A percentile compares a stretch with the other conserved stretches of the same genome.
These are phyloP conservation scores for Polychaeton citri DNA, from an alignment of 2,329 filamentous ascomycete species.

Conservation along the genomic window DNA sequence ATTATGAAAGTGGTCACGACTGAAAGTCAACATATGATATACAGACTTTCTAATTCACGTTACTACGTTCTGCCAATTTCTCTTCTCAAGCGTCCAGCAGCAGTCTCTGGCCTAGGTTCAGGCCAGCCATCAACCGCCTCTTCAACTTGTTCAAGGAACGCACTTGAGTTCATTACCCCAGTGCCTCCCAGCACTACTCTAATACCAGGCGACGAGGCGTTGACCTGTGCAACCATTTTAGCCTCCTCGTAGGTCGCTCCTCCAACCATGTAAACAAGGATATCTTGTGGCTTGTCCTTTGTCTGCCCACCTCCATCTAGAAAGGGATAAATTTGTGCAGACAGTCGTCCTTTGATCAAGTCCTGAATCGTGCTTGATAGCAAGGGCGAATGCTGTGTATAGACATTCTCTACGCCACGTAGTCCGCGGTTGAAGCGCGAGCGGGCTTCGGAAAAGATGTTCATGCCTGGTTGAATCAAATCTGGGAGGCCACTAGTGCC, in stretches of 20 bases:
- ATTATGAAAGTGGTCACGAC: no score
- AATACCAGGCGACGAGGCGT: constrained; percentile 77
- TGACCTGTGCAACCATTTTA: constrained; percentile 89
- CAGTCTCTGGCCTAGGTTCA: constrained; percentile 47
- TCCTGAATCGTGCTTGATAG: constrained; percentile 81
- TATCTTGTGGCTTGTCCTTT: constrained; percentile 90
- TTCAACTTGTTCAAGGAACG: constrained; percentile 83
- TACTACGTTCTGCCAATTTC: constrained; percentile 37
- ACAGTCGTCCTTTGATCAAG: constrained; percentile 79
- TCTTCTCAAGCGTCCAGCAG: constrained; percentile 47
- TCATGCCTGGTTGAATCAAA: constrained; percentile 70
- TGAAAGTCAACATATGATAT: no score
- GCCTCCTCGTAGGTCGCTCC: constrained; percentile 94
- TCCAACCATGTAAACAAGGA: constrained; percentile 87
- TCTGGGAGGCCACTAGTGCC: constrained; percentile 68
- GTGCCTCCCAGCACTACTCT: constrained; percentile 84
- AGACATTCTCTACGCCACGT: constrained; percentile 96
- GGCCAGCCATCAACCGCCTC: constrained; percentile 82
- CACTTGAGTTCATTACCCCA: constrained; percentile 71
- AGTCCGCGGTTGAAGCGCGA: constrained; percentile 76
- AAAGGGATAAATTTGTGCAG: constrained; percentile 83
- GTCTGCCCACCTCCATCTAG: constrained; percentile 78
- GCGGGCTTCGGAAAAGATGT: constrained; percentile 79
- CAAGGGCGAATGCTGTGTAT: constrained; percentile 88
- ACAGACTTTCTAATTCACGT: no score